These are phyloP conservation scores for Citrus trifoliata DNA, from an alignment of 345 rosid genomes.

Conservation along the genomic window DNA sequence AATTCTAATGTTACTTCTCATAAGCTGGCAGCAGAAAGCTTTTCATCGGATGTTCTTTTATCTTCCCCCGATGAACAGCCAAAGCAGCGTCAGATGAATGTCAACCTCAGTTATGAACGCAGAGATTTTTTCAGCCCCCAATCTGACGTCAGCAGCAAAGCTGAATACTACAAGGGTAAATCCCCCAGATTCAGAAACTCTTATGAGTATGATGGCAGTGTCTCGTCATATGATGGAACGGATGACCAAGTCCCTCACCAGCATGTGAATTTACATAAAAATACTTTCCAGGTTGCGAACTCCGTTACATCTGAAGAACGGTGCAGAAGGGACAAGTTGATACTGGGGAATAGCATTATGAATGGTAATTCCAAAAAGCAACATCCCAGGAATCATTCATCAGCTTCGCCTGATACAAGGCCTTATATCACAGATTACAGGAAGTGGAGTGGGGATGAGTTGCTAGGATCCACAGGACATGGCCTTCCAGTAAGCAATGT, in stretches of 20 bases:
- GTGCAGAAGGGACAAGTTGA: conserved; percentile 30
- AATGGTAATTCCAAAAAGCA: conserved; percentile 26
- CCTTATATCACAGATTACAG: conserved; percentile 25
- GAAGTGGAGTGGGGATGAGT: conserved; percentile 30
- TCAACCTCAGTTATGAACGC: conserved; percentile 3
- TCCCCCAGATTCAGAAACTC: conserved; percentile 47
- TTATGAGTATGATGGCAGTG: conserved; percentile 64
- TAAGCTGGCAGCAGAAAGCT: conserved; percentile 17
- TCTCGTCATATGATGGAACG: conserved; percentile 64
- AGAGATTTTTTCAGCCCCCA: conserved; percentile 32
- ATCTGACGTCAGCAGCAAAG: conserved; percentile 41
- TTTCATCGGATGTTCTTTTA: conserved; percentile 9
- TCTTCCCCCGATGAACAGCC: conserved; percentile 23
- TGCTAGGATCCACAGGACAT: conserved; percentile 33
- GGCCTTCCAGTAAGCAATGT: conserved; percentile 33
- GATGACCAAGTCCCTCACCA: conserved; percentile 50
- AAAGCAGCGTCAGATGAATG: conserved; percentile 20
- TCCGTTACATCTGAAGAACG: conserved; percentile 34
- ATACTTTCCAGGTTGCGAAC: conserved; percentile 21
- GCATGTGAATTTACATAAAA: conserved; percentile 21
- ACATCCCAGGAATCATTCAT: conserved; percentile 30
- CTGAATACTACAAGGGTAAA: conserved; percentile 24
- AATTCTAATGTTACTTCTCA: conserved; percentile 10
- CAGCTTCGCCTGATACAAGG: conserved; percentile 26
- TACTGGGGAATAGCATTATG: conserved; percentile 19